Percentiles rank a stretch among this genome's conserved stretches.
phyloP scores from a whole-genome alignment of 2,329 filamentous ascomycete genomes.

The Pestalotiopsis sp. region DNA sequence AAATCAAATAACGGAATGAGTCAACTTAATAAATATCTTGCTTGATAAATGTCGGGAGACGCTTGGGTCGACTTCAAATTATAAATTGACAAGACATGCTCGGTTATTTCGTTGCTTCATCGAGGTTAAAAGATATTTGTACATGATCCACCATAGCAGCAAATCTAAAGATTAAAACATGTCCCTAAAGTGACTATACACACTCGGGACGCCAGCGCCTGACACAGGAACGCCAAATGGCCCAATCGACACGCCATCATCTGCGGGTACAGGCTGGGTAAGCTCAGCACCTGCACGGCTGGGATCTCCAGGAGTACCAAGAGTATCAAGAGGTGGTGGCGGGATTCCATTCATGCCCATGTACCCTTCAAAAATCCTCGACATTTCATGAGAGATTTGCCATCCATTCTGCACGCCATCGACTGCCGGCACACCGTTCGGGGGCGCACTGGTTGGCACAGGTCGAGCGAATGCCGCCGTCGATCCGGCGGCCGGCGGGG shows the following conservation, averaged over 20 bases:
- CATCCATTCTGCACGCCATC: conserved; percentile 43
- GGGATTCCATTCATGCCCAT: conserved; percentile 24
- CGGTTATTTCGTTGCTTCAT: neutral
- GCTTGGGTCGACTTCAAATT: no score
- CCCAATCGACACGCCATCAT: conserved; percentile 5
- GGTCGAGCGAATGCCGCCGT: conserved; percentile 3
- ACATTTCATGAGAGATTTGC: conserved; percentile 57
- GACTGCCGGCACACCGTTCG: conserved; percentile 16
- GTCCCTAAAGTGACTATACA: conserved; percentile 30
- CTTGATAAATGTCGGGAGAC: no score
- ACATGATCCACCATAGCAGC: neutral
- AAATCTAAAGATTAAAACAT: conserved; percentile 26
- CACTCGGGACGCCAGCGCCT: conserved; percentile 17
- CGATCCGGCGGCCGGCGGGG: conserved; percentile 12
- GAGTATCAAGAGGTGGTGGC: conserved; percentile 3
- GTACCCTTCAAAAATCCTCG: conserved; percentile 47
- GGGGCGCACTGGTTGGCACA: conserved; percentile 12
- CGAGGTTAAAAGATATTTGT: neutral
- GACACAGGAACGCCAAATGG: conserved; percentile 11
- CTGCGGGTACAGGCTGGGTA: conserved; percentile 11
- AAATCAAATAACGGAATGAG: no score
- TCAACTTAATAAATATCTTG: no score
- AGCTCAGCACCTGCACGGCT: neutral
- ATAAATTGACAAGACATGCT: neutral
- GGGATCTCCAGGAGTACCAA: neutral